Evolutionary conservation across 2,329 filamentous ascomycete genomes (phyloP).

Genomic region (Tricladium varicosporioides): DNA sequence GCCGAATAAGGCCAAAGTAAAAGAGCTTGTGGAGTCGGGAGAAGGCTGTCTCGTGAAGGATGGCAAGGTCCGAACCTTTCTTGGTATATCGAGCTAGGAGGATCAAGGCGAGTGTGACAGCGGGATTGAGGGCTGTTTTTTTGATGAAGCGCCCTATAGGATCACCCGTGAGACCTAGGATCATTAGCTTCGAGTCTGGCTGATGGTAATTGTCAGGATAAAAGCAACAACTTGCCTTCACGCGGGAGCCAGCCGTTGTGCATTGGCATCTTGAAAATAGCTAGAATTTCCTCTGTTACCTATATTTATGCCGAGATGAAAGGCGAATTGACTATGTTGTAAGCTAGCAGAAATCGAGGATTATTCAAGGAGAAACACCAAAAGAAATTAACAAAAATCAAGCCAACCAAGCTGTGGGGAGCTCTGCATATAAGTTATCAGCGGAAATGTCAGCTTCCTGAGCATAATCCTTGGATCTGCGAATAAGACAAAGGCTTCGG

Average conservation of each 20-base stretch:
- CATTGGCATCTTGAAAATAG: slow-evolving; percentile 38
- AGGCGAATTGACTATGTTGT: too few species aligned
- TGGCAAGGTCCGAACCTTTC: slow-evolving; percentile 53
- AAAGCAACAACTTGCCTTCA: slow-evolving; percentile 39
- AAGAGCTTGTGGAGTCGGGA: slow-evolving; percentile 53
- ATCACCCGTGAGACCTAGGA: slow-evolving; percentile 54
- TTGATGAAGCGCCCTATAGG: slow-evolving; percentile 56
- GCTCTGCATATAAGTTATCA: neutral
- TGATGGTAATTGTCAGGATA: neutral
- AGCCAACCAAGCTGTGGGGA: too few species aligned
- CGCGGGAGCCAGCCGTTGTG: slow-evolving; percentile 51
- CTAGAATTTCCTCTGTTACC: too few species aligned
- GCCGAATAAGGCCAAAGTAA: slow-evolving; percentile 48
- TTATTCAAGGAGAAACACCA: neutral
- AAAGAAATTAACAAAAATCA: neutral
- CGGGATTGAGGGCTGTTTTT: slow-evolving; percentile 62
- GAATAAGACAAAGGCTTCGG: neutral
- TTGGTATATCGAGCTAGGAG: slow-evolving; percentile 63
- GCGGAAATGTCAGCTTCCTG: neutral
- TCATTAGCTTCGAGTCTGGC: too few species aligned
- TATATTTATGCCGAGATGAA: too few species aligned
- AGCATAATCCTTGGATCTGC: neutral
- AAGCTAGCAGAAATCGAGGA: too few species aligned
- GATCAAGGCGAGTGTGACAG: slow-evolving; percentile 60
- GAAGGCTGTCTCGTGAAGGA: slow-evolving; percentile 50